These are phyloP conservation scores for Annulohypoxylon nitens DNA, from an alignment of 495 filamentous ascomycete species.

Conservation along the genomic window DNA sequence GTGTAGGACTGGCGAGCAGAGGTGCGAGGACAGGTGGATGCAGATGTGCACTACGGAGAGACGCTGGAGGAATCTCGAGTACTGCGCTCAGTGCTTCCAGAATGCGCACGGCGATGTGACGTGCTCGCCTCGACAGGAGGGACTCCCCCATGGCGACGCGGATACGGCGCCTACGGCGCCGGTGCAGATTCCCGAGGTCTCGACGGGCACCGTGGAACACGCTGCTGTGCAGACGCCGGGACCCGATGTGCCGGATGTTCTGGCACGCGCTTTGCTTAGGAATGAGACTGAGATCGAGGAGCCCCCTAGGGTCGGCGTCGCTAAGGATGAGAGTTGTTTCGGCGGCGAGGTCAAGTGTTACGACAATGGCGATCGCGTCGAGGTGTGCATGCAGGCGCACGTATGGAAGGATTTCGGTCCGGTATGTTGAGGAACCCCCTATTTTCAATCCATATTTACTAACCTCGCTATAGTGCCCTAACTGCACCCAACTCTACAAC, in stretches of 20 bases:
- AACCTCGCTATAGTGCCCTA: constrained; percentile 34
- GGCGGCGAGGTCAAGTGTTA: constrained; percentile 29
- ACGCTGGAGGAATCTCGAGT: too few relatives aligned
- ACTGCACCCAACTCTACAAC: constrained; percentile 40
- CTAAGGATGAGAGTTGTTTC: constrained; percentile 22
- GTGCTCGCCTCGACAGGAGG: too few relatives aligned
- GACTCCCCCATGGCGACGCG: too few relatives aligned
- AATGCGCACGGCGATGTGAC: too few relatives aligned
- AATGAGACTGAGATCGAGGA: not conserved
- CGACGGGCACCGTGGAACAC: not conserved
- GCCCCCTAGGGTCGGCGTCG: not conserved
- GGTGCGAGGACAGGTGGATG: constrained; percentile 7
- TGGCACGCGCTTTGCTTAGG: not conserved
- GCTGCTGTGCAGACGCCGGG: not conserved
- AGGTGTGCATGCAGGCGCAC: constrained; percentile 14
- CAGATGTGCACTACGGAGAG: too few relatives aligned
- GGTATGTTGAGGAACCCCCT: not conserved
- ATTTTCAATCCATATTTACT: too few relatives aligned
- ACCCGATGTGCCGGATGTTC: not conserved
- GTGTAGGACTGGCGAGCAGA: not conserved
- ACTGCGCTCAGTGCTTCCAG: too few relatives aligned
- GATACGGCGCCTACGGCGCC: too few relatives aligned
- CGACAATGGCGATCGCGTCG: constrained; percentile 24
- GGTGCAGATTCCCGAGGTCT: not conserved
- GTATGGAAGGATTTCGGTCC: constrained; percentile 36